Evolutionary conservation across 2,329 filamentous ascomycete species (phyloP).

Genomic region (Nothophaeocryptopus gaeumannii): DNA sequence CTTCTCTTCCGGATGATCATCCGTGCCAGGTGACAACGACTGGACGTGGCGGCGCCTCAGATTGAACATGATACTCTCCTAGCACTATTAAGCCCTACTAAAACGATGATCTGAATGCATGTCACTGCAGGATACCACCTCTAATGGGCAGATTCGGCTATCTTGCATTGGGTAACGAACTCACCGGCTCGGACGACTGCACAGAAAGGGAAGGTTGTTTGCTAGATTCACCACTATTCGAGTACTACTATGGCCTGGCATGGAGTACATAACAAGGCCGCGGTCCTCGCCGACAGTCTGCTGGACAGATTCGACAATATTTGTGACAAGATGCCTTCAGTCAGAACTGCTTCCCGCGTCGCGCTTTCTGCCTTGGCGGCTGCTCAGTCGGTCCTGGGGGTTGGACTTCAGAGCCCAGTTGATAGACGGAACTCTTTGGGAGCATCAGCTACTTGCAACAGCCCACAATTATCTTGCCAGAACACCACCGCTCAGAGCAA

Average conservation of each 20-base stretch:
- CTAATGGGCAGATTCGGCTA: constrained; percentile 6
- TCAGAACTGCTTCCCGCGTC: constrained; percentile 25
- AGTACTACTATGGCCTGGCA: constrained; percentile 10
- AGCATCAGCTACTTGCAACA: constrained; percentile 33
- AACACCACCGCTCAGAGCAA: constrained; percentile 60
- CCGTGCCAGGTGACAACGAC: constrained; percentile 3
- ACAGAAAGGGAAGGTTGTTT: constrained; percentile 12
- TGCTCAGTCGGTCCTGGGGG: constrained; percentile 29
- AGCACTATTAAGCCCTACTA: neutral
- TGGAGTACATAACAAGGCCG: constrained; percentile 9
- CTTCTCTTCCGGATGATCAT: constrained; percentile 5
- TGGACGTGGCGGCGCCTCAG: constrained; percentile 9
- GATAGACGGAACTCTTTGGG: constrained; percentile 6
- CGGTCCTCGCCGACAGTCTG: constrained; percentile 8
- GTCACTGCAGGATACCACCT: constrained; percentile 2
- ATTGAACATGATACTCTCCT: neutral
- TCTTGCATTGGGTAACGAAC: constrained; percentile 1
- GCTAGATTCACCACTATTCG: neutral
- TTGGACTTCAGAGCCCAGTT: constrained; percentile 18
- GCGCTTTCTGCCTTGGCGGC: constrained; percentile 30
- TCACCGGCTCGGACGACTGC: constrained; percentile 1
- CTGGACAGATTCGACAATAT: constrained; percentile 9
- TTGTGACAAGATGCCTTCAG: constrained; percentile 31
- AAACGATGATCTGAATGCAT: constrained; percentile 4
- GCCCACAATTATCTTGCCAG: constrained; percentile 59